A percentile compares a stretch with the other conserved stretches of the same genome.
Conservation (phyloP, 306 rosid genomes). For the Medicago lupulina region DNA sequence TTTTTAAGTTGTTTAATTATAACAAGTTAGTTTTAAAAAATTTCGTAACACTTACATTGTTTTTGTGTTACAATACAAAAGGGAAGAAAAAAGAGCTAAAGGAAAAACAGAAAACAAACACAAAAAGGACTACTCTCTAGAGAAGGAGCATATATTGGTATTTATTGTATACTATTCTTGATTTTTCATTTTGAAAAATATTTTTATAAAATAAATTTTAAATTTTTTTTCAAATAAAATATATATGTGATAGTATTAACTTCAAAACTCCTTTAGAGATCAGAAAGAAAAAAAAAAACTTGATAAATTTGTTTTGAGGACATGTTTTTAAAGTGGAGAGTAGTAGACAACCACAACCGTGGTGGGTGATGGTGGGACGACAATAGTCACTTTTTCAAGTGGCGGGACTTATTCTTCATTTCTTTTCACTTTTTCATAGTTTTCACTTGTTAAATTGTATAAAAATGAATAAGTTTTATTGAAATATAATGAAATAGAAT, state of each 20-base stretch:
- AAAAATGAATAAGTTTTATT: no score
- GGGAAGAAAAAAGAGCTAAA: no score
- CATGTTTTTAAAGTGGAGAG: conserved; percentile 1
- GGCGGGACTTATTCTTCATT: no score
- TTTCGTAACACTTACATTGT: no score
- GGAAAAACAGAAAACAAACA: no score
- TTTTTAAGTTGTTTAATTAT: no score
- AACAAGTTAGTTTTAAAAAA: no score
- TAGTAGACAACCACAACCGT: background rate
- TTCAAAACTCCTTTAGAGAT: background rate
- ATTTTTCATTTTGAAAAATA: conserved; percentile 3
- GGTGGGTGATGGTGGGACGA: background rate
- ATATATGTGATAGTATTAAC: background rate
- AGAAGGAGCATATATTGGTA: background rate
- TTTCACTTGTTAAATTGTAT: no score
- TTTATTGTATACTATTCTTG: background rate
- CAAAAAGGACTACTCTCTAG: no score
- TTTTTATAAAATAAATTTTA: background rate
- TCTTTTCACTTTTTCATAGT: no score
- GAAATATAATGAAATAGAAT: no score
- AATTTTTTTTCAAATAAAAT: background rate
- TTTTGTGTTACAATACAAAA: no score
- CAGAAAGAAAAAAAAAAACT: background rate
- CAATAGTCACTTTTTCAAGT: background rate
- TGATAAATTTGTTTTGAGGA: background rate